phyloP scores from a whole-genome alignment of 208 protist species.

The Acanthamoeba quina region DNA sequence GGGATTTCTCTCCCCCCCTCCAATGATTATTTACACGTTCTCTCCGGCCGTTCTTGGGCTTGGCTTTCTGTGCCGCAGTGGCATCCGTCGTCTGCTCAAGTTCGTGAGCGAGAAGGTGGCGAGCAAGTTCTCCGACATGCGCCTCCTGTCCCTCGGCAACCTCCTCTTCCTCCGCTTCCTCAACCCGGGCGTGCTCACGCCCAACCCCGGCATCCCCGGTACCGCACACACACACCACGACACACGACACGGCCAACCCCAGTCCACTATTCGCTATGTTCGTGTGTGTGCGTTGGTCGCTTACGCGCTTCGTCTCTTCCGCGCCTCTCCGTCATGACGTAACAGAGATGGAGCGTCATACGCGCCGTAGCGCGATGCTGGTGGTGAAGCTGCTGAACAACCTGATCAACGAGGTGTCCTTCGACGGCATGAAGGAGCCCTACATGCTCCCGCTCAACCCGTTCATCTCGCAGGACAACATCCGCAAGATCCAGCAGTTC shows the following conservation, averaged over 20 bases:
- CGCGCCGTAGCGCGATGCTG: neutral
- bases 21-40: too few species aligned
- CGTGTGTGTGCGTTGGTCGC: too few species aligned
- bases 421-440: constrained; percentile 10
- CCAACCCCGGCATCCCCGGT: constrained; percentile 15
- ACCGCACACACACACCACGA: neutral
- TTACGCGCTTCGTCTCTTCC: too few species aligned
- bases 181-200: neutral
- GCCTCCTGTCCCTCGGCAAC: neutral
- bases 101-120: constrained; percentile 12
- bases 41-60: neutral
- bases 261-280: too few species aligned
- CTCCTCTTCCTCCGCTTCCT: constrained; percentile 19
- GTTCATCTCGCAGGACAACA: neutral
- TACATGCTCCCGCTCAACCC: constrained; percentile 19
- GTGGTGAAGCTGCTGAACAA: constrained; percentile 31
- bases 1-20: too few species aligned
- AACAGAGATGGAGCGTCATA: constrained; percentile 4
- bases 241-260: too few species aligned
- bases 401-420: constrained; percentile 29
- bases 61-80: neutral
- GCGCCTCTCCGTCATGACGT: too few species aligned
- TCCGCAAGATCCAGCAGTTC: constrained; percentile 21
- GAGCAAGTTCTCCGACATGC: constrained; percentile 17
- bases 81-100: constrained; percentile 13